Evolutionary conservation across 192 early-diverging fungal genomes (phyloP).

Genomic region (Coemansia sp.): DNA sequence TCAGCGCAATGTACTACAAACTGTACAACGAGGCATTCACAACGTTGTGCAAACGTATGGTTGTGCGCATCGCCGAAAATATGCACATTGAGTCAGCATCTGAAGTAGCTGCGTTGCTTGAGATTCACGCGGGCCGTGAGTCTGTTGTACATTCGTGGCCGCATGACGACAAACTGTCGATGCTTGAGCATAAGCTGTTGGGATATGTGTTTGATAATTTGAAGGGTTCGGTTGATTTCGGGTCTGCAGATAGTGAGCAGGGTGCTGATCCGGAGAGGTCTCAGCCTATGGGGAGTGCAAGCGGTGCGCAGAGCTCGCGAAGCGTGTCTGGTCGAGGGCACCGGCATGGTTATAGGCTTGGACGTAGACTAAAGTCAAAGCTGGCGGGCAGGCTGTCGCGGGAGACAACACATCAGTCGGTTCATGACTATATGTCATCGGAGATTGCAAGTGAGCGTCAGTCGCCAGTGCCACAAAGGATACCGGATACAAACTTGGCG

Average conservation of each 20-base stretch:
- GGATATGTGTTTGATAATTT: constrained; percentile 27
- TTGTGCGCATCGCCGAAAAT: constrained; percentile 21
- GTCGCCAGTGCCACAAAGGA: neutral
- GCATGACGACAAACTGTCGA: constrained; percentile 25
- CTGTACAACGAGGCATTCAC: constrained; percentile 48
- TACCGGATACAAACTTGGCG: neutral
- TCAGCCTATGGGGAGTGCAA: too few species aligned
- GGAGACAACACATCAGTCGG: constrained; percentile 11
- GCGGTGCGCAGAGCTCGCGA: too few species aligned
- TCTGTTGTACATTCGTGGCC: constrained; percentile 5
- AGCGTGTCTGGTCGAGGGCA: too few species aligned
- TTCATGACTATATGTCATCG: constrained; percentile 28
- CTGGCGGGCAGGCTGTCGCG: constrained; percentile 17
- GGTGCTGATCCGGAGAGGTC: too few species aligned
- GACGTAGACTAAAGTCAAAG: constrained; percentile 12
- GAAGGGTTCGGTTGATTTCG: neutral
- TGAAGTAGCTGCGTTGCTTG: constrained; percentile 18
- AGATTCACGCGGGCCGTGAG: constrained; percentile 9
- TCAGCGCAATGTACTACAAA: constrained; percentile 51
- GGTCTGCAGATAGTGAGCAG: too few species aligned
- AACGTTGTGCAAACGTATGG: constrained; percentile 43
- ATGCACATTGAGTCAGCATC: constrained; percentile 14
- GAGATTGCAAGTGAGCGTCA: constrained; percentile 15
- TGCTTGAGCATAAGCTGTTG: constrained; percentile 42
- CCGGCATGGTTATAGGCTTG: neutral